phyloP scores from a whole-genome alignment of 2,329 filamentous ascomycete species.

The Fusarium begoniae region DNA sequence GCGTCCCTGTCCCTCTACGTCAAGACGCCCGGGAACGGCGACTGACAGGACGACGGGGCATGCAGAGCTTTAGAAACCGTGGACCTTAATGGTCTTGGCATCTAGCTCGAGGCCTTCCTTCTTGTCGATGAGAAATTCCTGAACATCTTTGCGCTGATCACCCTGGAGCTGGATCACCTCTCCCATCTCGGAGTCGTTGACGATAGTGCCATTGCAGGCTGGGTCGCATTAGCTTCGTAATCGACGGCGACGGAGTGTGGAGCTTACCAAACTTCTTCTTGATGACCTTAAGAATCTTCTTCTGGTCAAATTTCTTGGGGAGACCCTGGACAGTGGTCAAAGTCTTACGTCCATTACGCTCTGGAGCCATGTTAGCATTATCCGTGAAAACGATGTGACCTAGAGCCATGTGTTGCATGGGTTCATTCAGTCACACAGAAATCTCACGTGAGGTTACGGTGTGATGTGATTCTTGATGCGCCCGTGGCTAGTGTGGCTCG shows the following conservation, averaged over 20 bases:
- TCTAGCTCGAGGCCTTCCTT: conserved; percentile 94
- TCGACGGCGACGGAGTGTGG: background rate
- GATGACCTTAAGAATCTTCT: conserved; percentile 99
- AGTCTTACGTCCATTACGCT: conserved; percentile 99
- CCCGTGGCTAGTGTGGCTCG: background rate
- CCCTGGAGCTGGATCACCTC: conserved; percentile 99
- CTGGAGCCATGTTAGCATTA: conserved; percentile 57
- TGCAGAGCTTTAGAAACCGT: conserved; percentile 59
- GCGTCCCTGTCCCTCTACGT: conserved; percentile 47
- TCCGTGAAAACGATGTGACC: background rate
- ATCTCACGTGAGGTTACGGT: conserved; percentile 22
- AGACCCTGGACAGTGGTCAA: conserved; percentile 99
- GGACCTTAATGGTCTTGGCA: conserved; percentile 95
- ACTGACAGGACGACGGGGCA: conserved; percentile 52
- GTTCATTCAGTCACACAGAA: conserved; percentile 1
- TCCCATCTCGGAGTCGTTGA: conserved; percentile 94
- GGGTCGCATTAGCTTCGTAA: conserved; percentile 6
- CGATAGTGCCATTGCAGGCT: conserved; percentile 99
- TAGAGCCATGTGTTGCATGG: background rate
- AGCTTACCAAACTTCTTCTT: conserved; percentile 96
- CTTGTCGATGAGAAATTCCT: conserved; percentile 97
- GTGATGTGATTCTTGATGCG: conserved; percentile 10
- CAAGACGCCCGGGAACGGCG: conserved; percentile 45
- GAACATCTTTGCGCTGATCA: conserved; percentile 98
- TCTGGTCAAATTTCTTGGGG: conserved; percentile 98